A percentile compares a stretch with the other conserved stretches of the same genome.
Evolutionary conservation across 2,329 filamentous ascomycete genomes (phyloP).

Genomic region (Fusarium sp.): DNA sequence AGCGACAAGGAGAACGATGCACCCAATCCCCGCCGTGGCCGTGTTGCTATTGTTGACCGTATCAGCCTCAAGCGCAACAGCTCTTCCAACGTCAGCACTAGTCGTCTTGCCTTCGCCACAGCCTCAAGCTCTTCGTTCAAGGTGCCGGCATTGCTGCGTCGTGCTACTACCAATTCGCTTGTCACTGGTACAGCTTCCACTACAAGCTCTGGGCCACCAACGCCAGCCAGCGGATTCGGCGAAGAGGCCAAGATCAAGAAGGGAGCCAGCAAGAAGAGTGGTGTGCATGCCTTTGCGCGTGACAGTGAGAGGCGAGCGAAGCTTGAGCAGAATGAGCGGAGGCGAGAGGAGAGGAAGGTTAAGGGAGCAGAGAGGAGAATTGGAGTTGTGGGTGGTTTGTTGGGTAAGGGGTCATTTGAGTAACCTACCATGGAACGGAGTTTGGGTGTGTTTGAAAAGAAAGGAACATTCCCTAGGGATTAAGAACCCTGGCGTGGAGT

Average conservation of each 20-base stretch:
- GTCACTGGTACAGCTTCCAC: slow-evolving; percentile 57
- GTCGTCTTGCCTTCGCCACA: slow-evolving; percentile 71
- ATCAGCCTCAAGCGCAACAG: slow-evolving; percentile 76
- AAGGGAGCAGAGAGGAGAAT: slow-evolving; percentile 71
- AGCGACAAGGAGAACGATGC: slow-evolving; percentile 67
- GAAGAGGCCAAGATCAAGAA: slow-evolving; percentile 72
- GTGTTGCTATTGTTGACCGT: slow-evolving; percentile 76
- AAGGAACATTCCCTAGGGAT: slow-evolving; percentile 7
- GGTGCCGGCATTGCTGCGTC: slow-evolving; percentile 78
- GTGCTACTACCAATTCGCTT: slow-evolving; percentile 78
- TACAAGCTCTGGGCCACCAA: slow-evolving; percentile 54
- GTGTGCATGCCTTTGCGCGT: slow-evolving; percentile 72
- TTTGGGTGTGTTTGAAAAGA: slow-evolving; percentile 18
- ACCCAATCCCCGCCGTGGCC: slow-evolving; percentile 55
- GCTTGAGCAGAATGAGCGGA: slow-evolving; percentile 69
- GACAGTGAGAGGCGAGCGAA: slow-evolving; percentile 71
- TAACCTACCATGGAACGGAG: slow-evolving; percentile 41
- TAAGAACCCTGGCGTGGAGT: slow-evolving; percentile 36
- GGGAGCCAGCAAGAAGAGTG: slow-evolving; percentile 72
- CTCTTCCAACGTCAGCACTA: slow-evolving; percentile 54
- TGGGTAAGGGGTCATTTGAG: slow-evolving; percentile 66
- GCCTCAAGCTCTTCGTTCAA: slow-evolving; percentile 68
- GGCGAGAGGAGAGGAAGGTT: slow-evolving; percentile 71
- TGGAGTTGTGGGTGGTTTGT: slow-evolving; percentile 70
- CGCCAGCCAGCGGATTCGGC: slow-evolving; percentile 57